Evolutionary conservation across 345 rosid genomes (phyloP).

Genomic region (Eucalyptus sp.): DNA sequence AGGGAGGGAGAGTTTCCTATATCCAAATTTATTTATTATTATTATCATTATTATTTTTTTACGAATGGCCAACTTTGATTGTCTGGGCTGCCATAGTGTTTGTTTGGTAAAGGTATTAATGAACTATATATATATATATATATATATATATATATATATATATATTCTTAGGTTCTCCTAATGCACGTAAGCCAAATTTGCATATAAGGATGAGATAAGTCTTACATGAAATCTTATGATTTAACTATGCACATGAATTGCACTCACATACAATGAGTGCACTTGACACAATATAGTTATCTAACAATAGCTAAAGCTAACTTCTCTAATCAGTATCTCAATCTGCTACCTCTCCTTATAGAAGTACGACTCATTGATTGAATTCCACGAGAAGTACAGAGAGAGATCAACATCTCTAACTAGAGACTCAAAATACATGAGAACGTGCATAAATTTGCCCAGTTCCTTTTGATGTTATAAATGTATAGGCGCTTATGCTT

Average conservation of each 20-base stretch:
- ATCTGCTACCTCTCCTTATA: not conserved
- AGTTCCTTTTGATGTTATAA: not conserved
- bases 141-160: too few species aligned
- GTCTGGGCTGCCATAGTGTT: fast-evolving
- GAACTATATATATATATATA: too few species aligned
- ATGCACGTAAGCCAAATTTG: not conserved
- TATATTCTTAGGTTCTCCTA: too few species aligned
- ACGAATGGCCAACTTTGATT: too few species aligned
- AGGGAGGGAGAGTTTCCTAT: too few species aligned
- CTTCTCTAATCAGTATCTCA: not conserved
- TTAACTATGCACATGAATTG: fast-evolving
- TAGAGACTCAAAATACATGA: not conserved
- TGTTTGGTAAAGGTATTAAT: too few species aligned
- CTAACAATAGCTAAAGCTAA: not conserved
- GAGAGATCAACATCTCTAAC: not conserved
- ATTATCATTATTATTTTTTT: too few species aligned
- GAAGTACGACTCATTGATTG: not conserved
- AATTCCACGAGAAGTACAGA: not conserved
- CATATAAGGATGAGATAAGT: not conserved
- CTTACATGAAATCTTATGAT: not conserved
- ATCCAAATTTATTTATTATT: too few species aligned
- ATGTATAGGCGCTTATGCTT: not conserved
- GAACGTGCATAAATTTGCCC: not conserved
- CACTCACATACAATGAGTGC: not conserved
- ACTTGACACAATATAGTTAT: not conserved